These are phyloP conservation scores for Bonia amplexicaulis DNA, from an alignment of 176 grass and related monocot species.

Conservation along the genomic window DNA sequence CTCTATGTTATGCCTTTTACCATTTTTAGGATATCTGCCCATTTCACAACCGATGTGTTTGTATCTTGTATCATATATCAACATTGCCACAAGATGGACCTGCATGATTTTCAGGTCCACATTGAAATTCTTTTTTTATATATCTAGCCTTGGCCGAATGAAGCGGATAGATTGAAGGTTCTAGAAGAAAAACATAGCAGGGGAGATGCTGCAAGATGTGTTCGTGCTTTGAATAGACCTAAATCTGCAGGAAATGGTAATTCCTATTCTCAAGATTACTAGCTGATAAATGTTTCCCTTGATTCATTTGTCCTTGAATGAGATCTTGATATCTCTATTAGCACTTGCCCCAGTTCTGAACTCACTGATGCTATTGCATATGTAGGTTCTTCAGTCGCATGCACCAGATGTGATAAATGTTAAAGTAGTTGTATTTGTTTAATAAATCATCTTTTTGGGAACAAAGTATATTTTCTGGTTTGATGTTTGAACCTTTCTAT, in stretches of 20 bases:
- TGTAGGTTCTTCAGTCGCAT: background rate
- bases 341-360: background rate
- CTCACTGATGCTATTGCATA: background rate
- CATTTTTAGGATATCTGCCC: background rate
- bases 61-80: background rate
- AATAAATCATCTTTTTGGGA: background rate
- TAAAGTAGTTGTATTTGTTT: background rate
- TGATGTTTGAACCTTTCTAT: conserved; percentile 10
- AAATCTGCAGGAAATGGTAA: conserved; percentile 35
- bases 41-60: background rate
- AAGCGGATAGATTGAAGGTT: conserved; percentile 50
- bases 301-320: background rate
- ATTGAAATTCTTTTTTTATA: background rate
- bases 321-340: background rate
- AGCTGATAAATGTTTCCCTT: background rate
- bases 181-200: conserved; percentile 63
- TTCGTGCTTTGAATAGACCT: conserved; percentile 37
- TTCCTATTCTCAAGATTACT: background rate
- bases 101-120: conserved; percentile 1
- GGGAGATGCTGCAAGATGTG: conserved; percentile 56
- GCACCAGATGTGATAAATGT: background rate
- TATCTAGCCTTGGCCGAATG: conserved; percentile 53
- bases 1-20: background rate
- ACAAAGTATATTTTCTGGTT: background rate
- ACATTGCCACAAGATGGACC: background rate